phyloP scores from a whole-genome alignment of 768 basidiomycete species.

The Tulasnella sp. region DNA sequence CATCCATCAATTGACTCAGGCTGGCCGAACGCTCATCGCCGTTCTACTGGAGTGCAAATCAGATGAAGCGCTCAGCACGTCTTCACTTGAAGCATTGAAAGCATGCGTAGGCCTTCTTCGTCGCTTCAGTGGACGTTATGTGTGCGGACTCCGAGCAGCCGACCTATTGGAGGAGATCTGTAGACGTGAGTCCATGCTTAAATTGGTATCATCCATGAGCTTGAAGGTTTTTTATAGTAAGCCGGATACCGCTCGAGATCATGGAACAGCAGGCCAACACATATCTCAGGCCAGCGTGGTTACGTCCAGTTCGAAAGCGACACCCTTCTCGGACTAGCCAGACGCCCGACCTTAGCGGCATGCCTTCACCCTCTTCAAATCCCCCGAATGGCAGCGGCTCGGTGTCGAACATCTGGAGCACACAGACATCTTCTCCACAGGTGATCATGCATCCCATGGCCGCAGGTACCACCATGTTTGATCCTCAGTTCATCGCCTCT shows the following conservation, averaged over 20 bases:
- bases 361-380: neutral
- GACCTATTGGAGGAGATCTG: constrained; percentile 95
- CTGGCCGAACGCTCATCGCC: constrained; percentile 81
- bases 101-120: constrained; percentile 81
- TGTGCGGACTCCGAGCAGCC: constrained; percentile 81
- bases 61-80: constrained; percentile 63
- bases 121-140: constrained; percentile 82
- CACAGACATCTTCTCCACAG: neutral
- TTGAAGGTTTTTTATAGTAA: constrained; percentile 36
- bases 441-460: neutral
- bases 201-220: neutral
- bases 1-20: constrained; percentile 90
- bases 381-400: no score
- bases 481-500: neutral
- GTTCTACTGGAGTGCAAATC: constrained; percentile 79
- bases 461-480: neutral
- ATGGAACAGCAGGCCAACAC: constrained; percentile 43
- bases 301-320: constrained; percentile 79
- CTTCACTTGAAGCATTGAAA: constrained; percentile 72
- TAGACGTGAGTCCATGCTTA: constrained; percentile 46
- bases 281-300: constrained; percentile 67
- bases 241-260: constrained; percentile 74
- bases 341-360: neutral
- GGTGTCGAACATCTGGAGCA: no score
- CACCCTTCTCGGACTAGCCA: constrained; percentile 27